phyloP scores from a whole-genome alignment of 495 filamentous ascomycete species.

The Cenococcum geophilum region DNA sequence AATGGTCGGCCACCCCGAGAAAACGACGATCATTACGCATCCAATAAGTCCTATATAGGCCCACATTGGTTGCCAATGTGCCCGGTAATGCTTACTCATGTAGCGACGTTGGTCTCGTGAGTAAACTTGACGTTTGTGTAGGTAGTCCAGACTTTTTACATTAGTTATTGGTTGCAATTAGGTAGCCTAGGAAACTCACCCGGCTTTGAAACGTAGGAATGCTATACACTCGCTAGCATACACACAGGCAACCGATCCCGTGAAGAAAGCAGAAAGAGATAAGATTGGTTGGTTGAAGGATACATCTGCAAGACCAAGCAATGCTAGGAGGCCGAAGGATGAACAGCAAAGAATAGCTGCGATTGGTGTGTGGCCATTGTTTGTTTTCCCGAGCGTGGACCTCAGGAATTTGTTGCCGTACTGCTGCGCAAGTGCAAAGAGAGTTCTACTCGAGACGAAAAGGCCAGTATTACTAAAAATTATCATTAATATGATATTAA shows the following conservation, averaged over 20 bases:
- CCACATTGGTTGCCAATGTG: constrained; percentile 36
- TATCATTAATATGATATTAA: constrained; percentile 12
- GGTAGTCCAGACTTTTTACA: neutral
- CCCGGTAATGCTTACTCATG: constrained; percentile 29
- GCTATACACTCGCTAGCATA: constrained; percentile 44
- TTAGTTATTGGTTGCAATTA: neutral
- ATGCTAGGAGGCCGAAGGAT: constrained; percentile 27
- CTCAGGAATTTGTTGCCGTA: constrained; percentile 32
- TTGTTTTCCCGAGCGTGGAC: constrained; percentile 40
- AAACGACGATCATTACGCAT: constrained; percentile 27
- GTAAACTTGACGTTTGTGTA: neutral
- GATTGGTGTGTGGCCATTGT: constrained; percentile 41
- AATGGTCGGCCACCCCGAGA: constrained; percentile 32
- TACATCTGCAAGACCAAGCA: constrained; percentile 32
- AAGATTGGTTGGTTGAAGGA: constrained; percentile 33
- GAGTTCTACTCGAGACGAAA: constrained; percentile 41
- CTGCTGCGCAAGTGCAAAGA: constrained; percentile 38
- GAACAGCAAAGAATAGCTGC: constrained; percentile 36
- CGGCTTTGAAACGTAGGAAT: constrained; percentile 41
- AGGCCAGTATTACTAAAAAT: constrained; percentile 38
- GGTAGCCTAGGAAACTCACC: constrained; percentile 25
- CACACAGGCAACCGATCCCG: constrained; percentile 38
- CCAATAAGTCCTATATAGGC: constrained; percentile 30
- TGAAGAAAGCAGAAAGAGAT: constrained; percentile 36
- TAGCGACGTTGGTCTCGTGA: constrained; percentile 23